Evolutionary conservation across 495 filamentous ascomycete species (phyloP).

Genomic region (Endocarpon pusillum): DNA sequence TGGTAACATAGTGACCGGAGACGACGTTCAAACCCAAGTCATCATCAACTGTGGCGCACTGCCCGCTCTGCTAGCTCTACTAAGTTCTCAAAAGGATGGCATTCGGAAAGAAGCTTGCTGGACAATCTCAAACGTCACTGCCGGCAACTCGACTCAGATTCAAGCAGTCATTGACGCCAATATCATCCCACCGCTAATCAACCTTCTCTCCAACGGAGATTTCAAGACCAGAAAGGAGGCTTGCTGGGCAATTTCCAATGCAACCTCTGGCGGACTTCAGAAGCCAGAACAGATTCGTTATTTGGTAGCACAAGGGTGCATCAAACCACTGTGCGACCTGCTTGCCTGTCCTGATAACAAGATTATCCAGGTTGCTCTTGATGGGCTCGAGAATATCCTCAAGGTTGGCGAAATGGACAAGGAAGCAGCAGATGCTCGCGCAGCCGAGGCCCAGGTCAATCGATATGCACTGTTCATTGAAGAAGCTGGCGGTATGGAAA

Average conservation of each 20-base stretch:
- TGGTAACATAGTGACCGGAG: slow-evolving; percentile 97
- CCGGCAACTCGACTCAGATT: slow-evolving; percentile 94
- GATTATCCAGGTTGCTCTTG: slow-evolving; percentile 98
- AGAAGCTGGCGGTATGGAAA: slow-evolving; percentile 98
- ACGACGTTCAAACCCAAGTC: slow-evolving; percentile 97
- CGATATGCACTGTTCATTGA: slow-evolving; percentile 96
- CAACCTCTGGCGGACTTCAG: slow-evolving; percentile 91
- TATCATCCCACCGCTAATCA: slow-evolving; percentile 91
- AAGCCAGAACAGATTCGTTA: slow-evolving; percentile 98
- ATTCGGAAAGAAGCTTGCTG: slow-evolving; percentile 99
- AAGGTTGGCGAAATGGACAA: slow-evolving; percentile 99
- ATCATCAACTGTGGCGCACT: slow-evolving; percentile 97
- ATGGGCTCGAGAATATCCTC: slow-evolving; percentile 96
- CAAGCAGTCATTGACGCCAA: slow-evolving; percentile 93
- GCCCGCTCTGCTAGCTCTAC: slow-evolving; percentile 74
- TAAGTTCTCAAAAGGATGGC: slow-evolving; percentile 93
- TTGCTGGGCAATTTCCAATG: slow-evolving; percentile 99
- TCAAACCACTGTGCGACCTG: slow-evolving; percentile 93
- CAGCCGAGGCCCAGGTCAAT: slow-evolving; percentile 67
- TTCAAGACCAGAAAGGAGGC: slow-evolving; percentile 99
- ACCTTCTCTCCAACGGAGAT: slow-evolving; percentile 87
- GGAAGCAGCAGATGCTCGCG: slow-evolving; percentile 50
- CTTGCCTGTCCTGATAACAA: slow-evolving; percentile 97
- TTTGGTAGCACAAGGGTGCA: slow-evolving; percentile 81
- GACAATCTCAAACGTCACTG: slow-evolving; percentile 99